phyloP scores from a whole-genome alignment of 176 grass and related monocot species.

The Urochloa ruziziensis region DNA sequence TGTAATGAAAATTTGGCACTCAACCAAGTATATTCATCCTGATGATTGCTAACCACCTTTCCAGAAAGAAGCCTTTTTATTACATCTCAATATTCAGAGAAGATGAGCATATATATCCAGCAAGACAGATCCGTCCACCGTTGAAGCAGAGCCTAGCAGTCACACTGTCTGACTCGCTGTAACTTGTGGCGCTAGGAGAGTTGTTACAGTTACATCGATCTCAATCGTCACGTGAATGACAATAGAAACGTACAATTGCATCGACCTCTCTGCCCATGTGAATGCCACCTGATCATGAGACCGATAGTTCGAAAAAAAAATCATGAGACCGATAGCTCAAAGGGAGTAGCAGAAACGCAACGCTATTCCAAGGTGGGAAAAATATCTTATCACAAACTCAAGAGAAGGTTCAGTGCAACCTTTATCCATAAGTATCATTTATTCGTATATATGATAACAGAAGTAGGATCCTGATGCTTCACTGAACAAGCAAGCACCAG shows the following conservation, averaged over 20 bases:
- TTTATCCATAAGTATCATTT: neutral
- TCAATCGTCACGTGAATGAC: neutral
- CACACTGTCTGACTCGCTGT: neutral
- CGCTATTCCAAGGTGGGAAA: neutral
- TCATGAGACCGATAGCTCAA: conserved; percentile 7
- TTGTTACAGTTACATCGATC: conserved; percentile 13
- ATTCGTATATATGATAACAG: neutral
- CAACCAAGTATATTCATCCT: too few relatives aligned
- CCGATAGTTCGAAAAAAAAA: too few relatives aligned
- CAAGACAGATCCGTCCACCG: neutral
- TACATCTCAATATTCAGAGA: neutral
- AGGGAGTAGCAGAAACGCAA: neutral
- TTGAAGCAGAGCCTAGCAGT: neutral
- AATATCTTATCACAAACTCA: neutral
- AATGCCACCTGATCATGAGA: neutral
- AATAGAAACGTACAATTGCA: neutral
- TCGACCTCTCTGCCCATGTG: conserved; percentile 8
- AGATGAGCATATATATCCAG: neutral
- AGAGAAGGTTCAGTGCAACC: neutral
- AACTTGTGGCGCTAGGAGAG: neutral
- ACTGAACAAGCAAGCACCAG: neutral
- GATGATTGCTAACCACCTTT: too few relatives aligned
- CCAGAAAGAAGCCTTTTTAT: neutral
- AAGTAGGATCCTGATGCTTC: neutral
- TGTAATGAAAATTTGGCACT: too few relatives aligned